Evolutionary conservation across 1,139 yeast species (phyloP).

Genomic region (Sugiyamaella pinicola): DNA sequence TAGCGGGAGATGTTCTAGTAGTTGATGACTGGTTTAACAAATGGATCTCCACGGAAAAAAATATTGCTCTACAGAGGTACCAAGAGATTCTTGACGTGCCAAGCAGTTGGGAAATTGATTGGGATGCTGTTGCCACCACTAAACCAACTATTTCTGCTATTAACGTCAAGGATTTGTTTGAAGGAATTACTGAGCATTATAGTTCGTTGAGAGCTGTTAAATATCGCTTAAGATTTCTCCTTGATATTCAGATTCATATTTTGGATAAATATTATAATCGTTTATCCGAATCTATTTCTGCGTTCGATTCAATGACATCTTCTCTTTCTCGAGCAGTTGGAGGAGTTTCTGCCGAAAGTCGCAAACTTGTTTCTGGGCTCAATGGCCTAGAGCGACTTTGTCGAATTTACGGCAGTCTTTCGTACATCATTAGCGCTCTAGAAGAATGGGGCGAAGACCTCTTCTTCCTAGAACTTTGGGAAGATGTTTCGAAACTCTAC

Average conservation of each 20-base stretch:
- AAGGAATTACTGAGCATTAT: conserved; percentile 67
- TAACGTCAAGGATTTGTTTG: conserved; percentile 62
- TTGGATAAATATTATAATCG: conserved; percentile 61
- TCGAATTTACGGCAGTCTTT: conserved; percentile 62
- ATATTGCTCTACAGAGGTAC: conserved; percentile 48
- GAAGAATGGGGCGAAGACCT: conserved; percentile 67
- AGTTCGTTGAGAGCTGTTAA: conserved; percentile 57
- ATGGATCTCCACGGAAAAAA: conserved; percentile 70
- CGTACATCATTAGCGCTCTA: conserved; percentile 54
- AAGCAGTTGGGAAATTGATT: conserved; percentile 63
- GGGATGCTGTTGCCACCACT: conserved; percentile 53
- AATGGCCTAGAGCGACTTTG: conserved; percentile 58
- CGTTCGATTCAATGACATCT: conserved; percentile 52
- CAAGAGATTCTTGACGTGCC: conserved; percentile 56
- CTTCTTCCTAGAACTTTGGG: conserved; percentile 65
- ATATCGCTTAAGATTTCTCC: conserved; percentile 67
- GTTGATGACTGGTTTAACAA: conserved; percentile 49
- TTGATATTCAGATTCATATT: conserved; percentile 67
- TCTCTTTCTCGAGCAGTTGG: conserved; percentile 44
- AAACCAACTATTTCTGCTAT: conserved; percentile 72
- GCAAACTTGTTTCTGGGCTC: conserved; percentile 48
- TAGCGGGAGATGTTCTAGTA: conserved; percentile 57
- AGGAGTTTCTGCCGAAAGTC: conserved; percentile 43
- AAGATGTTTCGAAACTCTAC: conserved; percentile 38
- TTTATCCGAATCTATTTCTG: conserved; percentile 51